Evolutionary conservation across 169 alveolate species (phyloP).

Genomic region (Cryptosporidium xiaoi): DNA sequence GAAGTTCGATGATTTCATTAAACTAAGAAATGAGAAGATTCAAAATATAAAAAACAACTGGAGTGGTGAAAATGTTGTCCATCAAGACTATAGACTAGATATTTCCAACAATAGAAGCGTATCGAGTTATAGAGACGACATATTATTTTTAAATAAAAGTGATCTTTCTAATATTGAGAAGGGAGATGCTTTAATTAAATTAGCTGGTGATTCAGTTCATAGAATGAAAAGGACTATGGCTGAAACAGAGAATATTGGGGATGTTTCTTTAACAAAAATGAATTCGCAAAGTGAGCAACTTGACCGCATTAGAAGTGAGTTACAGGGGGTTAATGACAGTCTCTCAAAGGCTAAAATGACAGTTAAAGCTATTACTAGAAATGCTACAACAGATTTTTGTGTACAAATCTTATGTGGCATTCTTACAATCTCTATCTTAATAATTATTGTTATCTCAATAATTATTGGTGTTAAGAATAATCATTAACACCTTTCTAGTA

Average conservation of each 20-base stretch:
- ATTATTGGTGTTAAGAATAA: conserved; percentile 15
- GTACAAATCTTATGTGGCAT: conserved; percentile 59
- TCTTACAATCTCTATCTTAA: conserved; percentile 20
- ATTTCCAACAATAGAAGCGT: neutral
- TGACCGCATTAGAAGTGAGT: conserved; percentile 13
- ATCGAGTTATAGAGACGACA: conserved; percentile 38
- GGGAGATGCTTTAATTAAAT: conserved; percentile 41
- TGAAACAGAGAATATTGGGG: conserved; percentile 49
- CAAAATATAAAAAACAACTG: conserved; percentile 17
- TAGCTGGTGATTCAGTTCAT: conserved; percentile 30
- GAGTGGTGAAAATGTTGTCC: neutral
- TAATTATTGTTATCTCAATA: conserved; percentile 11
- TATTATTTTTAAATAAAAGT: neutral
- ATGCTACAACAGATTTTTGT: conserved; percentile 67
- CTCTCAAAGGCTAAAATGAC: conserved; percentile 25
- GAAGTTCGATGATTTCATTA: conserved; percentile 35
- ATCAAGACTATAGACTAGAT: neutral
- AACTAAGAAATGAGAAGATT: conserved; percentile 17
- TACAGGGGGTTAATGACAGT: conserved; percentile 22
- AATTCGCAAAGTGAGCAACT: conserved; percentile 47
- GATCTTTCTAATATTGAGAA: conserved; percentile 11
- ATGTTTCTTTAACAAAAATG: conserved; percentile 41
- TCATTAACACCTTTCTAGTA: neutral
- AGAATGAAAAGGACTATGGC: conserved; percentile 56
- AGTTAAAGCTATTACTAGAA: conserved; percentile 61